These are phyloP conservation scores for Aegilops umbellulata DNA, from an alignment of 176 grass and related monocot species.

Conservation along the genomic window DNA sequence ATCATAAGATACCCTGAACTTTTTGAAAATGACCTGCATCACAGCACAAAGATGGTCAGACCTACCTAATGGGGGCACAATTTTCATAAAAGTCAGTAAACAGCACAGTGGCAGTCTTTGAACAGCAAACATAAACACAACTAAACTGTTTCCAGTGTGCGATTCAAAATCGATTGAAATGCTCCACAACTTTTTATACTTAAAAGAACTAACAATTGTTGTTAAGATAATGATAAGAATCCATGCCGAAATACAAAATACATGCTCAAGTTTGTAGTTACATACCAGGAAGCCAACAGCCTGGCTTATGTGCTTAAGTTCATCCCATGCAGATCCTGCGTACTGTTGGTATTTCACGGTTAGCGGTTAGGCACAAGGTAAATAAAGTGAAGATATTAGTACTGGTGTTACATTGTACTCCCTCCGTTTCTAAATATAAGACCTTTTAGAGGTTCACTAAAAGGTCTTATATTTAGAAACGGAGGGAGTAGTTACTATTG, in stretches of 20 bases:
- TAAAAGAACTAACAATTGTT: neutral
- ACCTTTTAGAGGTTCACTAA: too few relatives aligned
- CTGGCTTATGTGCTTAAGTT: constrained; percentile 84
- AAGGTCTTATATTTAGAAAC: too few relatives aligned
- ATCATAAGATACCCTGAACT: constrained; percentile 86
- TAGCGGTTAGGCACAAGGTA: constrained; percentile 29
- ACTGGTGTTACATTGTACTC: neutral
- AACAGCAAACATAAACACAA: neutral
- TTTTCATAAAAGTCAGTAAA: neutral
- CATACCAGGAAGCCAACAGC: constrained; percentile 97
- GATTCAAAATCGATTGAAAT: neutral
- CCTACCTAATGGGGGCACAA: neutral
- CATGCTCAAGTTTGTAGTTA: constrained; percentile 23
- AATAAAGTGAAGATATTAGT: neutral
- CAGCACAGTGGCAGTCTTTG: neutral
- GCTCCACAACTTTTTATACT: neutral
- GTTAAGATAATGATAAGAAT: neutral
- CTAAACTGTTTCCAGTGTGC: neutral
- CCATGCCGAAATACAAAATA: neutral
- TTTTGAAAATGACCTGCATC: constrained; percentile 86
- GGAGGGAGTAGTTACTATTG: too few relatives aligned
- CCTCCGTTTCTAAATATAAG: too few relatives aligned
- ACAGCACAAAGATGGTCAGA: neutral
- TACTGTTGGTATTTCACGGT: constrained; percentile 52
- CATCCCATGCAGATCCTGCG: constrained; percentile 70